phyloP scores from a whole-genome alignment of 495 filamentous ascomycete species.

The Aspergillus ostianus region DNA sequence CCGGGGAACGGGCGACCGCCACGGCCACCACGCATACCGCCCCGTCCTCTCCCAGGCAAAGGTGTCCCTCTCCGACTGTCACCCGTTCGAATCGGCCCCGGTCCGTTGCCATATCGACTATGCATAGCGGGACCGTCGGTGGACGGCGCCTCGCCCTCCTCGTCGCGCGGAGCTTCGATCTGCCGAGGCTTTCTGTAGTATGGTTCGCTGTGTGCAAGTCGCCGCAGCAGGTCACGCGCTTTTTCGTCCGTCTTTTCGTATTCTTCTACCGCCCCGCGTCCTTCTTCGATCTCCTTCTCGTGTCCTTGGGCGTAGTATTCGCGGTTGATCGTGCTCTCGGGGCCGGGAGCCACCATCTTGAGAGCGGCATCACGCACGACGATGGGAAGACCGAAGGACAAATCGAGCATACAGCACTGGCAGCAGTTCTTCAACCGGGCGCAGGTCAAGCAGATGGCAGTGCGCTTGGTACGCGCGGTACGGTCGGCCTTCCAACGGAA shows the following conservation, averaged over 20 bases:
- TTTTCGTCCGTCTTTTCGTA: constrained; percentile 98
- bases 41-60: constrained; percentile 42
- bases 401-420: constrained; percentile 97
- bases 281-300: constrained; percentile 92
- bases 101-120: constrained; percentile 46
- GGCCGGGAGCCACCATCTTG: constrained; percentile 93
- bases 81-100: constrained; percentile 66
- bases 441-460: constrained; percentile 92
- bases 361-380: constrained; percentile 93
- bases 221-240: constrained; percentile 79
- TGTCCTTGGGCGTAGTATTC: constrained; percentile 98
- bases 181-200: constrained; percentile 85
- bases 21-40: constrained; percentile 48
- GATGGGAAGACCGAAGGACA: constrained; percentile 92
- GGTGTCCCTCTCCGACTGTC: constrained; percentile 41
- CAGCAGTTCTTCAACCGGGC: constrained; percentile 95
- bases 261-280: constrained; percentile 73
- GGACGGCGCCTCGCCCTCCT: constrained; percentile 29
- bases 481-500: constrained; percentile 94
- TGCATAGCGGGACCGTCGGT: constrained; percentile 32
- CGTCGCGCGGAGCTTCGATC: constrained; percentile 52
- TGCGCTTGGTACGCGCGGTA: constrained; percentile 80
- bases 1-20: constrained; percentile 64
- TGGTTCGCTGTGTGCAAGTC: constrained; percentile 87
- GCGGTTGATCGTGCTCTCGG: constrained; percentile 85